These are phyloP conservation scores for Tribonema minus DNA, from an alignment of 108 stramenopile genomes.

Conservation along the genomic window DNA sequence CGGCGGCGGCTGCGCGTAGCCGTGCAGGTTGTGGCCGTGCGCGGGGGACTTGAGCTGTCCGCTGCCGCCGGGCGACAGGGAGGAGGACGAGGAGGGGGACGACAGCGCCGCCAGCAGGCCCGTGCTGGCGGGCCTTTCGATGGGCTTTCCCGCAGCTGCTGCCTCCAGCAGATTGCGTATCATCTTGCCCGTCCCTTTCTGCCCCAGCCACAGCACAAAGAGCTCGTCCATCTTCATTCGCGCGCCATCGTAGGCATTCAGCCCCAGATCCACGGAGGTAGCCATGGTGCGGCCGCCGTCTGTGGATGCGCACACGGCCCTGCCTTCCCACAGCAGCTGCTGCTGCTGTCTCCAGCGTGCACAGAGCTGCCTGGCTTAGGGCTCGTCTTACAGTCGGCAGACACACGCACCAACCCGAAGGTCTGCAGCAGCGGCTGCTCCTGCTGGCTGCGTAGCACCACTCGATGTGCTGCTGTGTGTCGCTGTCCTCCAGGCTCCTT, in stretches of 20 bases:
- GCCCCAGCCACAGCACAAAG: conserved; percentile 50
- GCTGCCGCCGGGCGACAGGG: conserved; percentile 43
- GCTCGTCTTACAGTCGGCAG: no score
- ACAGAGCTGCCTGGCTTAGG: no score
- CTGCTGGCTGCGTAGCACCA: no score
- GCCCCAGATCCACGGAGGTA: no score
- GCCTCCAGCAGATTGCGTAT: conserved; percentile 38
- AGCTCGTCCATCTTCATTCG: conserved; percentile 57
- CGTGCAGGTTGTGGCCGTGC: conserved; percentile 6
- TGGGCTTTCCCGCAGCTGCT: conserved; percentile 44
- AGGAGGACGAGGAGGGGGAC: conserved; percentile 32
- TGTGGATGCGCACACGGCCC: background rate
- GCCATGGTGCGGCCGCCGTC: no score
- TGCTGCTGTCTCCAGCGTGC: no score
- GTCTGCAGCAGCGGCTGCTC: no score
- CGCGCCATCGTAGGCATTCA: conserved; percentile 10
- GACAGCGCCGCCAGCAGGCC: conserved; percentile 42
- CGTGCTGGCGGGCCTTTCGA: conserved; percentile 27
- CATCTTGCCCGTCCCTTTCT: conserved; percentile 32
- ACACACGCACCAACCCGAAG: no score
- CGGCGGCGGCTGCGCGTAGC: conserved; percentile 9
- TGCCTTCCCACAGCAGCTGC: background rate
- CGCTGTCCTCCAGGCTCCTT: no score
- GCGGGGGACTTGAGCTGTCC: conserved; percentile 24
- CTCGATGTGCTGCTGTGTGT: no score